These are phyloP conservation scores for Dipteronia sinensis DNA, from an alignment of 345 rosid genomes.

Conservation along the genomic window DNA sequence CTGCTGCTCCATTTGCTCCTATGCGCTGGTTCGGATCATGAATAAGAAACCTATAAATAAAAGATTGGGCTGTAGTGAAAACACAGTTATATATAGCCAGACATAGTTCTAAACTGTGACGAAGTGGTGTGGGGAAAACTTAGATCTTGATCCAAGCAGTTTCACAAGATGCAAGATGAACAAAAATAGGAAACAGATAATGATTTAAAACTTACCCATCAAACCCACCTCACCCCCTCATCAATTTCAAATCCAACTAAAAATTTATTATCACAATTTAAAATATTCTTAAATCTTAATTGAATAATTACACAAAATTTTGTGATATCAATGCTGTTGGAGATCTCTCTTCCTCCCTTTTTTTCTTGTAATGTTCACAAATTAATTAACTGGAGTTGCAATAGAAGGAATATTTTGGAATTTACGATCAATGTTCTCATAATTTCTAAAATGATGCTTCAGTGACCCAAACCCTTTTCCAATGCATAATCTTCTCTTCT, in stretches of 20 bases:
- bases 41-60: constrained; percentile 55
- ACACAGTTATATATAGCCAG: background rate
- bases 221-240: background rate
- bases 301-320: background rate
- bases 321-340: background rate
- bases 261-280: background rate
- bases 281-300: background rate
- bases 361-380: background rate
- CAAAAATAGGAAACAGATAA: background rate
- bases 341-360: background rate
- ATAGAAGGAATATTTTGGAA: background rate
- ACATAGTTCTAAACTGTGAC: background rate
- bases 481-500: background rate
- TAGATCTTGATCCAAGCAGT: background rate
- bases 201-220: background rate
- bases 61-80: background rate
- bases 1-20: constrained; percentile 71
- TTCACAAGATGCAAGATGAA: background rate
- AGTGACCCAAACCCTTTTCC: background rate
- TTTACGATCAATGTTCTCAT: background rate
- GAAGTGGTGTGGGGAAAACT: background rate
- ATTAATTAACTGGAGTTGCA: background rate
- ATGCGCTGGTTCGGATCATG: constrained; percentile 68
- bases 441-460: background rate
- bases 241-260: background rate